These are phyloP conservation scores for Malus fusca DNA, from an alignment of 306 rosid genomes.

Conservation along the genomic window DNA sequence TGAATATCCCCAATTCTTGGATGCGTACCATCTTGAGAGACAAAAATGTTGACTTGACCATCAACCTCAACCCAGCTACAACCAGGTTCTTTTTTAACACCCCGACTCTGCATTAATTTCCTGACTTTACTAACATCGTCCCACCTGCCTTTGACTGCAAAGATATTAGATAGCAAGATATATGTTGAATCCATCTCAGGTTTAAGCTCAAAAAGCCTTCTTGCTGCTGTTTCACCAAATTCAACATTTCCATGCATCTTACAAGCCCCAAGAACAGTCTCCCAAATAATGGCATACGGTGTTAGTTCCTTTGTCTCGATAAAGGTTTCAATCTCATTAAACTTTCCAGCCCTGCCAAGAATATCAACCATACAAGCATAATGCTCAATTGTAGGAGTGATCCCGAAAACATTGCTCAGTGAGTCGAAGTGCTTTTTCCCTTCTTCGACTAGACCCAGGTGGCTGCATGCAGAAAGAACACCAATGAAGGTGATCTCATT, in stretches of 20 bases:
- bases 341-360: slow-evolving; percentile 34
- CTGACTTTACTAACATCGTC: slow-evolving; percentile 27
- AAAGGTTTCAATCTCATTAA: slow-evolving; percentile 30
- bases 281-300: slow-evolving; percentile 31
- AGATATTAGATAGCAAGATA: slow-evolving; percentile 33
- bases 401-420: slow-evolving; percentile 17
- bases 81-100: slow-evolving; percentile 39
- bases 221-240: slow-evolving; percentile 34
- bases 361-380: slow-evolving; percentile 43
- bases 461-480: slow-evolving; percentile 31
- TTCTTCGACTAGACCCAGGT: slow-evolving; percentile 29
- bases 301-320: slow-evolving; percentile 24
- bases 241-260: slow-evolving; percentile 26
- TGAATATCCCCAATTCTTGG: slow-evolving; percentile 25
- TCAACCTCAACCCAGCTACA: slow-evolving; percentile 39
- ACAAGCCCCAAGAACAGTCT: slow-evolving; percentile 37
- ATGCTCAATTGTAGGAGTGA: slow-evolving; percentile 28
- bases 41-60: slow-evolving; percentile 26
- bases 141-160: slow-evolving; percentile 32
- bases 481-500: slow-evolving; percentile 32
- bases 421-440: slow-evolving; percentile 25
- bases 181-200: slow-evolving; percentile 29
- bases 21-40: slow-evolving; percentile 33
- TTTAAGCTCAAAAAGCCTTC: slow-evolving; percentile 29
- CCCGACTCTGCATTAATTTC: slow-evolving; percentile 27